A percentile compares a stretch with the other conserved stretches of the same genome.
phyloP scores from a whole-genome alignment of 345 rosid species.

The Pugionium dolabratum region DNA sequence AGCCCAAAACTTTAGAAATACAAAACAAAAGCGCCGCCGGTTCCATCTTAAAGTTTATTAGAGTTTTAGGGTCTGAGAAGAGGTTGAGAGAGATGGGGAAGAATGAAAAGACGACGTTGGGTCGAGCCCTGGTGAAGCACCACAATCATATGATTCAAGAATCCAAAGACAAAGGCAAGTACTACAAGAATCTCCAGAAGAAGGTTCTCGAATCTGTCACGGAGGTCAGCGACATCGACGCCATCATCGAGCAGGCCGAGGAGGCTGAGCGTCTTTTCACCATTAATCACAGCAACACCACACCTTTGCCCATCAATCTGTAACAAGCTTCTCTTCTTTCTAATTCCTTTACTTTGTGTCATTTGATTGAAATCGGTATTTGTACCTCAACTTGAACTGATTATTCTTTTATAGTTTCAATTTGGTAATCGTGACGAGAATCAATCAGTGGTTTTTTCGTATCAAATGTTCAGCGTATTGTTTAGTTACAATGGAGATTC shows the following conservation, averaged over 20 bases:
- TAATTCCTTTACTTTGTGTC: neutral
- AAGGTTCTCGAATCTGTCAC: conserved; percentile 86
- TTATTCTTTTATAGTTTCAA: neutral
- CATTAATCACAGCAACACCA: conserved; percentile 45
- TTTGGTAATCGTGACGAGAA: neutral
- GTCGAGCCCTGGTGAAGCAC: conserved; percentile 84
- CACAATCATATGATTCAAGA: conserved; percentile 86
- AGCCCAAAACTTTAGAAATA: conserved; percentile 4
- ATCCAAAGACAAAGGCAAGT: conserved; percentile 80
- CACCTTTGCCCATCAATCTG: conserved; percentile 57
- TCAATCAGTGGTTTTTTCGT: neutral
- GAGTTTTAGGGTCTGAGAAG: conserved; percentile 34
- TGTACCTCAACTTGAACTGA: neutral
- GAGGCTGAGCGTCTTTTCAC: conserved; percentile 64
- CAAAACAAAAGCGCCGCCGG: conserved; percentile 8
- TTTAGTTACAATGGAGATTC: neutral
- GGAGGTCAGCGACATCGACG: conserved; percentile 80
- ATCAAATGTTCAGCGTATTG: neutral
- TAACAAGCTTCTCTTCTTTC: conserved; percentile 34
- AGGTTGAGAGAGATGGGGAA: conserved; percentile 56
- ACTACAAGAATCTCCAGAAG: conserved; percentile 63
- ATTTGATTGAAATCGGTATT: neutral
- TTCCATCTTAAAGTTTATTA: conserved; percentile 1
- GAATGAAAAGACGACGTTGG: conserved; percentile 76
- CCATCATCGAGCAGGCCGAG: conserved; percentile 73